Evolutionary conservation across 352 stramenopile genomes (phyloP).

Genomic region (Globisporangium iwayamae): DNA sequence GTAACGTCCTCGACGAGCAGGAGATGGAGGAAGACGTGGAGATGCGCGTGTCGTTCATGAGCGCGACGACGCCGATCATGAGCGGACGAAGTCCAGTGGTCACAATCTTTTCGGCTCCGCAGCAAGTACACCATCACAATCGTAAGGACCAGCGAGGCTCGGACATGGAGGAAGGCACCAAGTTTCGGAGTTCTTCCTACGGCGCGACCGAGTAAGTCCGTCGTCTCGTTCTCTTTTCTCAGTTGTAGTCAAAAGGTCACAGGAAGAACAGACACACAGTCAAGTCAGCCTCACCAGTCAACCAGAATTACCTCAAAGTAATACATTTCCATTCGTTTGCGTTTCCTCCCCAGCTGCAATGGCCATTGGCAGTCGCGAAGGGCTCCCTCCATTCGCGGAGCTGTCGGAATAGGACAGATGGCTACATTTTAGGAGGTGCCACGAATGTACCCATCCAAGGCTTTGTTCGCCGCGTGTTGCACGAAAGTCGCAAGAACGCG

Average conservation of each 20-base stretch:
- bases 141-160: slow-evolving; percentile 16
- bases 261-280: background rate
- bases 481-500: too few relatives aligned
- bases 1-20: slow-evolving; percentile 37
- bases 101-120: slow-evolving; percentile 53
- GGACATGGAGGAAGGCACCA: slow-evolving; percentile 17
- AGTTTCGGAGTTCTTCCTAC: slow-evolving; percentile 19
- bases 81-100: slow-evolving; percentile 50
- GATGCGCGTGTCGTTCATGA: slow-evolving; percentile 52
- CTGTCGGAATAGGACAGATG: background rate
- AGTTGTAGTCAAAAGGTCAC: background rate
- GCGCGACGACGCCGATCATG: slow-evolving; percentile 60
- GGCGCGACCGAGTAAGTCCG: slow-evolving; percentile 13
- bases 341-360: background rate
- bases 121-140: slow-evolving; percentile 38
- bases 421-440: slow-evolving; percentile 8
- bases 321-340: background rate
- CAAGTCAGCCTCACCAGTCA: background rate
- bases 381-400: background rate
- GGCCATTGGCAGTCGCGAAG: background rate
- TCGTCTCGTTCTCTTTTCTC: background rate
- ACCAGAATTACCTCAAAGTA: background rate
- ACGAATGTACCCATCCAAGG: slow-evolving; percentile 1
- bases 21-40: slow-evolving; percentile 66
- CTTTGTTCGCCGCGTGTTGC: too few relatives aligned